These are phyloP conservation scores for Calonectria montana DNA, from an alignment of 2,329 filamentous ascomycete genomes.

Conservation along the genomic window DNA sequence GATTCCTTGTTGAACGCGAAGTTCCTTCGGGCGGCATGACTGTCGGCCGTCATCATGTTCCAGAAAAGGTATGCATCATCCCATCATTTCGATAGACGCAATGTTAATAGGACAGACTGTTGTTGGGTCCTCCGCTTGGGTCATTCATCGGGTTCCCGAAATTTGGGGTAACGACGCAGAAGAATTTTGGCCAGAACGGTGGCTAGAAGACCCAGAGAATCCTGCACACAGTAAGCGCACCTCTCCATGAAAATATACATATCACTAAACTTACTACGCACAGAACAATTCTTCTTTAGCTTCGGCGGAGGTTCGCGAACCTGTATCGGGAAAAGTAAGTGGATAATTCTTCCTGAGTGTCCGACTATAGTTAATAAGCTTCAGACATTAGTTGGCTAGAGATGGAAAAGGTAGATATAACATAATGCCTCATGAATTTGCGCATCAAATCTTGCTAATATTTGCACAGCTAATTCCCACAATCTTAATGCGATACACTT, in stretches of 20 bases:
- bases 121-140: neutral
- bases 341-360: neutral
- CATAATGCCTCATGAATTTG: neutral
- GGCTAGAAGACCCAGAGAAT: neutral
- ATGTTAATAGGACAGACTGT: neutral
- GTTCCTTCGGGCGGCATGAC: neutral
- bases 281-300: neutral
- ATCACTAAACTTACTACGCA: neutral
- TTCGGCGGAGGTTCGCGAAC: neutral
- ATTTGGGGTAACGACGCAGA: neutral
- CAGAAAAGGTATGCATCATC: neutral
- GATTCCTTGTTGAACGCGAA: neutral
- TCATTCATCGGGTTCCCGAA: neutral
- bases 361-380: neutral
- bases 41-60: neutral
- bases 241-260: neutral
- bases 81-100: too few species aligned
- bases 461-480: neutral
- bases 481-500: neutral
- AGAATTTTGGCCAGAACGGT: neutral
- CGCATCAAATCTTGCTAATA: neutral
- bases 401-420: neutral
- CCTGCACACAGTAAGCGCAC: neutral
- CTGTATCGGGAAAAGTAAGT: neutral
- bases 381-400: neutral